Evolutionary conservation across 768 basidiomycete genomes (phyloP), one percentile per base, ranked within the genome.

Genomic region (Termitomyces sp.): DNA sequence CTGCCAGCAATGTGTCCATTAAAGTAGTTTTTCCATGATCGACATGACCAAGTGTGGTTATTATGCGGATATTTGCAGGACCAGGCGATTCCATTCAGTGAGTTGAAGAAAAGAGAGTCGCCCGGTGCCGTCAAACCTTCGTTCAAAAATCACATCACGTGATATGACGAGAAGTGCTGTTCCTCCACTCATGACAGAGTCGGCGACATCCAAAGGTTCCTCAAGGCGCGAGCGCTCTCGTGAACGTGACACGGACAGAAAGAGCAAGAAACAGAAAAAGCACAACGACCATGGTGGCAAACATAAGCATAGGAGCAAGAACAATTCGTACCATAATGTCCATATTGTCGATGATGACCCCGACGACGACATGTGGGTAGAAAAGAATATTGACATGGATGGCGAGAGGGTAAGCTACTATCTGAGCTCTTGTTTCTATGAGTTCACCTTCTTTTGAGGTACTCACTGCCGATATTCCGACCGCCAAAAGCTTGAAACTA

Each of bases 11-110:
- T 15, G 91, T 86, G 69, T 99, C 97, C 86, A 97, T 96, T 61
- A 94, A 84, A 0, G 94, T 95, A 2, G 94, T 94, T 76, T 99
- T 97, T 68, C 96, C 96, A 78, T 98, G 96, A 72, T 98, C 94
- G 59, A 94, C 92, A 73, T 94, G 92, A 12, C 92, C 92, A 7
- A 94, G 85, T 2, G 91, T 92, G 6, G 92, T 94, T 64, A 94
- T 86, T 62, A 89, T 91, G 36, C 91, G 86, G 34, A 91, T 78
- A 54, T 88, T 82, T 17, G 69, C 61, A 62, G 80, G 67, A 64
- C 81, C 78, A 58, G 75, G 76, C 29, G 69, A 64, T 54, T 75
- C 72, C 73, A 78, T 71, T 25, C 56, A 46, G 48, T 49, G 10
- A 29, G 60, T 3, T n/a, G 31, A 50, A 46, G 60, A 48, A 12